Conservation (phyloP, 345 rosid genomes). For the Garcia nutans region DNA sequence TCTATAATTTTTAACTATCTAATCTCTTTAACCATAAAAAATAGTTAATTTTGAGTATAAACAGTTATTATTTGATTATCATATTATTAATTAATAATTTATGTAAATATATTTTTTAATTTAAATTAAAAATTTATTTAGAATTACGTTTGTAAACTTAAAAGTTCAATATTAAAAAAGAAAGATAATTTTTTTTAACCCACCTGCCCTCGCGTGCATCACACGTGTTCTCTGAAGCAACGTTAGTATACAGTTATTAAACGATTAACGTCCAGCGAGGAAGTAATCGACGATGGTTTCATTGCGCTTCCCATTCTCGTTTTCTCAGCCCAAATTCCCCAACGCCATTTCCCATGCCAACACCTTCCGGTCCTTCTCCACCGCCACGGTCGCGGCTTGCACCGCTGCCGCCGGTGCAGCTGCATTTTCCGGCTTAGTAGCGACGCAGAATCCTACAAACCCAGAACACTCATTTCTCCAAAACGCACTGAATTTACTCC, state of each 20-base stretch:
- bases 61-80: too few relatives aligned
- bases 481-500: constrained; percentile 36
- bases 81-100: too few relatives aligned
- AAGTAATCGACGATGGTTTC: constrained; percentile 47
- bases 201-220: neutral
- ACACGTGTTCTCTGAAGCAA: neutral
- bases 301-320: constrained; percentile 78
- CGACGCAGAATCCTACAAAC: constrained; percentile 26
- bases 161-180: too few relatives aligned
- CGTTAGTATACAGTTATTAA: neutral
- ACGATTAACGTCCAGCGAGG: neutral
- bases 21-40: too few relatives aligned
- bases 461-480: constrained; percentile 34
- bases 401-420: constrained; percentile 43
- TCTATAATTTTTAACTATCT: too few relatives aligned
- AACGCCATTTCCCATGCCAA: constrained; percentile 27
- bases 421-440: constrained; percentile 43
- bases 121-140: too few relatives aligned
- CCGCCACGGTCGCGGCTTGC: constrained; percentile 26
- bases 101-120: too few relatives aligned
- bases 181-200: neutral
- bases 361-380: constrained; percentile 32
- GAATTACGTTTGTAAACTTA: too few relatives aligned
- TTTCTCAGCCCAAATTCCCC: constrained; percentile 56
- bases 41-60: too few relatives aligned